A percentile compares a stretch with the other conserved stretches of the same genome.
These are phyloP conservation scores for Postia placenta DNA, from an alignment of 768 basidiomycete genomes.

Conservation along the genomic window DNA sequence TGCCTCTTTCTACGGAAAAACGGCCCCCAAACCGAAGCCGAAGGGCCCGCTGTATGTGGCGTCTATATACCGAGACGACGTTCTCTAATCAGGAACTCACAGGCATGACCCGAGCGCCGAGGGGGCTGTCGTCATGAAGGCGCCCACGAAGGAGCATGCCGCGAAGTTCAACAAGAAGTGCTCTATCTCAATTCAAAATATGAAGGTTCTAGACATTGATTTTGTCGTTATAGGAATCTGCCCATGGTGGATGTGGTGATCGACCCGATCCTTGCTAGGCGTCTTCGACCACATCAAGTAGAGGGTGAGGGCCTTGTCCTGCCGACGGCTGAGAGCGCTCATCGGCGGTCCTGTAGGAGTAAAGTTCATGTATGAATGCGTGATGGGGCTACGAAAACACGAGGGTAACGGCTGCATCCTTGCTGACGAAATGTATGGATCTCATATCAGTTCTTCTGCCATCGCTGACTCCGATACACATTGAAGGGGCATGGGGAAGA, in stretches of 20 bases:
- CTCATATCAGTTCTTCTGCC: too few species aligned
- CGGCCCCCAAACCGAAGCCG: conserved; percentile 23
- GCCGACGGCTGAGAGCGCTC: not conserved
- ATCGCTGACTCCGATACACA: not conserved
- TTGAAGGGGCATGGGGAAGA: conserved; percentile 94
- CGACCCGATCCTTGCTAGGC: conserved; percentile 74
- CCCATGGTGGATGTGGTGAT: conserved; percentile 79
- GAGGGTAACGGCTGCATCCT: conserved; percentile 93
- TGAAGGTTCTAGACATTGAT: not conserved
- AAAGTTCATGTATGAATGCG: conserved; percentile 90
- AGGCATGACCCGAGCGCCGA: conserved; percentile 76
- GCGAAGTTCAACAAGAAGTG: conserved; percentile 69
- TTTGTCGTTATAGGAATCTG: conserved; percentile 37
- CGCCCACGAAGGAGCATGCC: conserved; percentile 62
- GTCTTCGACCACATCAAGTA: conserved; percentile 82
- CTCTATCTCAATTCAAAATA: too few species aligned
- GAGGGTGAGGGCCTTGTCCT: conserved; percentile 51
- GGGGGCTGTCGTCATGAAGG: conserved; percentile 82
- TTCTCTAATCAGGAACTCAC: not conserved
- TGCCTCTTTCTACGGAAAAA: conserved; percentile 55
- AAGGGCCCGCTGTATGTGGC: conserved; percentile 42
- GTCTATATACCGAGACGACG: not conserved
- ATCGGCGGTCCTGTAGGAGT: conserved; percentile 40
- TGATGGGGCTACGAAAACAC: conserved; percentile 89
- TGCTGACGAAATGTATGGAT: conserved; percentile 85